phyloP scores from a whole-genome alignment of 306 rosid species.

The Cercis canadensis region DNA sequence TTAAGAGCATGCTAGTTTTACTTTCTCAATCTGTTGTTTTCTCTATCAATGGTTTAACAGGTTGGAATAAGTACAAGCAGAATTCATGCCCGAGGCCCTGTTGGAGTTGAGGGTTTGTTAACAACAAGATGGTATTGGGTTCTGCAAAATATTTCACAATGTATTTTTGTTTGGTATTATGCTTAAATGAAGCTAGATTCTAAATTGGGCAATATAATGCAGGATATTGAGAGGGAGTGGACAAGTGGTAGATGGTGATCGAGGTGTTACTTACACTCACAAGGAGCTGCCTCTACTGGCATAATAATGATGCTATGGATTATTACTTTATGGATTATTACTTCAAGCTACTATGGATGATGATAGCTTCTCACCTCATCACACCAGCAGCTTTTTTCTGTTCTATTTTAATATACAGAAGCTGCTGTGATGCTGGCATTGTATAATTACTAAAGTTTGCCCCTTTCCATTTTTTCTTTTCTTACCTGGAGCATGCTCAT shows the following conservation, averaged over 20 bases:
- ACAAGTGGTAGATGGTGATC: slow-evolving; percentile 75
- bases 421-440: slow-evolving; percentile 28
- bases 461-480: slow-evolving; percentile 41
- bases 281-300: slow-evolving; percentile 48
- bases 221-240: slow-evolving; percentile 91
- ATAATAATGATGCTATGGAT: slow-evolving; percentile 25
- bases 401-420: slow-evolving; percentile 32
- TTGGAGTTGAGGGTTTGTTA: slow-evolving; percentile 95
- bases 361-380: slow-evolving; percentile 30
- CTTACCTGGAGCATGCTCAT: slow-evolving; percentile 47
- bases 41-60: slow-evolving; percentile 46
- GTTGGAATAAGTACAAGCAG: slow-evolving; percentile 82
- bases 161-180: background rate
- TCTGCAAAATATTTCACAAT: slow-evolving; percentile 1
- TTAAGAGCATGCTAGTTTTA: background rate
- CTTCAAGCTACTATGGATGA: slow-evolving; percentile 26
- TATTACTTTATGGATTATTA: background rate
- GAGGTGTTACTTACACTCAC: slow-evolving; percentile 61
- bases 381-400: slow-evolving; percentile 27
- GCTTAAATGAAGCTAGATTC: background rate
- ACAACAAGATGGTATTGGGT: slow-evolving; percentile 78
- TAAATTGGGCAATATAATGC: slow-evolving; percentile 44
- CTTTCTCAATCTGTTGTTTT: background rate
- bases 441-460: slow-evolving; percentile 20
- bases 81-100: slow-evolving; percentile 93